Evolutionary conservation across 805 yeast genomes (phyloP).

Genomic region (Blastobotrys terrestris): DNA sequence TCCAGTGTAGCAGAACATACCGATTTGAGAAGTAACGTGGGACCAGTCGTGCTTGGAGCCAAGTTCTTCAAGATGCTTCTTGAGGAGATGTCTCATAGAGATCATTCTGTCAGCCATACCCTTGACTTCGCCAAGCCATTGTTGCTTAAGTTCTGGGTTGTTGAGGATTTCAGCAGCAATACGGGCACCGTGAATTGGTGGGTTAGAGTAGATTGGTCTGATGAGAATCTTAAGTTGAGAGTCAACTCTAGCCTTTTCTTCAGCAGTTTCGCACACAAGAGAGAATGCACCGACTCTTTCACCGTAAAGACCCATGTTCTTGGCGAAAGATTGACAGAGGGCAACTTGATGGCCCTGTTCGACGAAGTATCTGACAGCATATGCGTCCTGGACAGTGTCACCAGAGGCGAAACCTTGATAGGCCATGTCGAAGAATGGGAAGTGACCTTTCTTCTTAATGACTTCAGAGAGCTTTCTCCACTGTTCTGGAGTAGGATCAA

Average conservation of each 20-base stretch:
- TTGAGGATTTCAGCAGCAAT: constrained; percentile 74
- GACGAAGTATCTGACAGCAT: constrained; percentile 42
- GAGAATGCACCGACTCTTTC: constrained; percentile 88
- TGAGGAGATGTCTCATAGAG: constrained; percentile 60
- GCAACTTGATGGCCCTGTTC: constrained; percentile 35
- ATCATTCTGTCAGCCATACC: constrained; percentile 74
- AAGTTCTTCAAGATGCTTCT: constrained; percentile 49
- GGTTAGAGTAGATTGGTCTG: constrained; percentile 86
- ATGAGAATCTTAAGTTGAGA: constrained; percentile 79
- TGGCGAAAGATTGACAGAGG: constrained; percentile 89
- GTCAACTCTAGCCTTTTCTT: constrained; percentile 46
- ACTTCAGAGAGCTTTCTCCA: constrained; percentile 73
- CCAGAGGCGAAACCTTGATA: constrained; percentile 96
- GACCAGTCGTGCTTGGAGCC: constrained; percentile 71
- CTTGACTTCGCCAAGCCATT: constrained; percentile 80
- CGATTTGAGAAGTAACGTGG: constrained; percentile 81
- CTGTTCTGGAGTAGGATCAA: constrained; percentile 77
- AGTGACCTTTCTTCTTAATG: constrained; percentile 49
- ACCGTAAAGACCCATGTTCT: constrained; percentile 92
- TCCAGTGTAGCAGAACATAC: constrained; percentile 96
- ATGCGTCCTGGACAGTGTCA: constrained; percentile 65
- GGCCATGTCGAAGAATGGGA: constrained; percentile 88
- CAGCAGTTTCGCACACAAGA: constrained; percentile 43
- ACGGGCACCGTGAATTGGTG: constrained; percentile 91
- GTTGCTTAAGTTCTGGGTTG: constrained; percentile 49